Evolutionary conservation across 2,329 filamentous ascomycete genomes (phyloP).

Genomic region (Penicillium sp.): DNA sequence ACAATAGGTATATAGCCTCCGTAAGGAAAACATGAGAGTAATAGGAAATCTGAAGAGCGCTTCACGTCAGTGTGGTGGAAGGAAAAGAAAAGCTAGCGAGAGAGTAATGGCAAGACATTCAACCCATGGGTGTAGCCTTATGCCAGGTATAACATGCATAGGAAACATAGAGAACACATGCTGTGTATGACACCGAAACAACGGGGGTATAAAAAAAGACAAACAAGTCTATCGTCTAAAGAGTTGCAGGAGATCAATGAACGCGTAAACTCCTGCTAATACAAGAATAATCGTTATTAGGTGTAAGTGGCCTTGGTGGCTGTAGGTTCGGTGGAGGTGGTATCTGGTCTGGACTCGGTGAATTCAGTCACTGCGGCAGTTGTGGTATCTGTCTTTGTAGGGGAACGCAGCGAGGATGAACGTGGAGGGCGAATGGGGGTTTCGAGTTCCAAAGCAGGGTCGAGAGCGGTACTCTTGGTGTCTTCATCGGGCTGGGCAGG

Average conservation of each 20-base stretch:
- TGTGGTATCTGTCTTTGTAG: constrained; percentile 11
- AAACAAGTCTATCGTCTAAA: constrained; percentile 25
- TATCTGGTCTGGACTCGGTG: constrained; percentile 6
- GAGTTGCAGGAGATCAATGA: constrained; percentile 9
- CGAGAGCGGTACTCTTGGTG: constrained; percentile 19
- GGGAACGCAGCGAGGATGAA: constrained; percentile 36
- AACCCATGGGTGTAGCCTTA: neutral
- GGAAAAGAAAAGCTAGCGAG: constrained; percentile 1
- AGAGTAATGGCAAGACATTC: neutral
- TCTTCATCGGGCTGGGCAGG: neutral
- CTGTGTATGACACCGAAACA: constrained; percentile 15
- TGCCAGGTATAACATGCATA: neutral
- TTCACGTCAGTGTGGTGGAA: neutral
- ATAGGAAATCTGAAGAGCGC: constrained; percentile 8
- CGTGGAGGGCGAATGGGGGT: constrained; percentile 34
- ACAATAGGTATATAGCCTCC: constrained; percentile 6
- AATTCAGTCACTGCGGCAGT: constrained; percentile 4
- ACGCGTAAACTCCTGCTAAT: constrained; percentile 9
- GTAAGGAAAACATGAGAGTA: constrained; percentile 1
- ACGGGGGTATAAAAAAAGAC: constrained; percentile 21
- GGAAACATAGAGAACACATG: constrained; percentile 6
- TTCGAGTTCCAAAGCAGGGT: constrained; percentile 32
- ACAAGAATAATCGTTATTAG: constrained; percentile 11
- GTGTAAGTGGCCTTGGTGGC: constrained; percentile 13
- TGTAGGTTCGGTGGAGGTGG: neutral